Evolutionary conservation across 2,329 filamentous ascomycete species (phyloP).

Genomic region (Colletotrichum gigasporum): DNA sequence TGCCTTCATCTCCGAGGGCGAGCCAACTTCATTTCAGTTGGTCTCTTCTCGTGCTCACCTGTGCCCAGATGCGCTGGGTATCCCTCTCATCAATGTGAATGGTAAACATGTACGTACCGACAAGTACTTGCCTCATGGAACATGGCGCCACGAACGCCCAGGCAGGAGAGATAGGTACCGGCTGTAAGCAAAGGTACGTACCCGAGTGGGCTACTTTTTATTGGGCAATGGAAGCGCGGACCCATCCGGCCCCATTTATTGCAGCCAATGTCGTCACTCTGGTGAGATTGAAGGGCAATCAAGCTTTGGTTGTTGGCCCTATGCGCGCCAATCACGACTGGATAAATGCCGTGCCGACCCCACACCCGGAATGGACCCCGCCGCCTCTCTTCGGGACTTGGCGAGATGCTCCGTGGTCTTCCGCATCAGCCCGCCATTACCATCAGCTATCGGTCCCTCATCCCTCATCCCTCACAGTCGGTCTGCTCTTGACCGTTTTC

Average conservation of each 20-base stretch:
- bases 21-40: no score
- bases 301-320: neutral
- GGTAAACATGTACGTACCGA: no score
- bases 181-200: neutral
- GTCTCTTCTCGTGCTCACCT: no score
- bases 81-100: no score
- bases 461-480: neutral
- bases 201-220: neutral
- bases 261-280: conserved; percentile 16
- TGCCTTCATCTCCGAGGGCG: no score
- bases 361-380: neutral
- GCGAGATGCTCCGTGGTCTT: neutral
- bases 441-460: neutral
- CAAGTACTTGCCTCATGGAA: no score
- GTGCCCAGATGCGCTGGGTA: no score
- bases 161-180: neutral
- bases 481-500: conserved; percentile 9
- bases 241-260: neutral
- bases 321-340: conserved; percentile 27
- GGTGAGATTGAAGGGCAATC: conserved; percentile 8
- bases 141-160: neutral
- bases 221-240: neutral
- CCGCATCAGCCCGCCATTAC: neutral
- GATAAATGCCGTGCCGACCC: neutral
- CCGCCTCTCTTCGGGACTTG: conserved; percentile 3